Conservation (phyloP, 805 yeast genomes). For the Saturnispora serradocipensis region DNA sequence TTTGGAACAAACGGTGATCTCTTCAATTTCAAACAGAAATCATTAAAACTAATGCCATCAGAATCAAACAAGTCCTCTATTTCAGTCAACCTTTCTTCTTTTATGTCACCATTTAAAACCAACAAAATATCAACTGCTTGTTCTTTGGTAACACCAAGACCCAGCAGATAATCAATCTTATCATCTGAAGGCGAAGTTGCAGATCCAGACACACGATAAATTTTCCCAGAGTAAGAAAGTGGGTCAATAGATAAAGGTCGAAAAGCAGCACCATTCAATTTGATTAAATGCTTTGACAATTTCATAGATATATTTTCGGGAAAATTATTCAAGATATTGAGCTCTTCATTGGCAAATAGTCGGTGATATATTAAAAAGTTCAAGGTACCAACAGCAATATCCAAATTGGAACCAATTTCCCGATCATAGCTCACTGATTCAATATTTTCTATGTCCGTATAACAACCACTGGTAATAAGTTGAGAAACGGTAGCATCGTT, state of each 20-base stretch:
- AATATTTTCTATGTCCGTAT: slow-evolving; percentile 25
- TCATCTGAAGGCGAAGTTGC: slow-evolving; percentile 34
- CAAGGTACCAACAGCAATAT: slow-evolving; percentile 33
- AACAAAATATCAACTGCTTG: slow-evolving; percentile 24
- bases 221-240: slow-evolving; percentile 28
- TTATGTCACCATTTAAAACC: slow-evolving; percentile 16
- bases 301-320: slow-evolving; percentile 26
- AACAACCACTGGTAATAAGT: slow-evolving; percentile 20
- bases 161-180: slow-evolving; percentile 26
- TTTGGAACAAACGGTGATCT: slow-evolving; percentile 16
- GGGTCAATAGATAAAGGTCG: slow-evolving; percentile 27
- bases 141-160: slow-evolving; percentile 25
- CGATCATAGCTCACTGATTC: slow-evolving; percentile 26
- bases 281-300: slow-evolving; percentile 38
- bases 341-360: slow-evolving; percentile 24
- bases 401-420: slow-evolving; percentile 21
- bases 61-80: slow-evolving; percentile 27
- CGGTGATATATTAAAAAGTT: slow-evolving; percentile 32
- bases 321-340: slow-evolving; percentile 14
- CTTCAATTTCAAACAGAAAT: slow-evolving; percentile 6
- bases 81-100: slow-evolving; percentile 11
- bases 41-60: slow-evolving; percentile 15
- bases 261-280: slow-evolving; percentile 35
- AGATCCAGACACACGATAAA: slow-evolving; percentile 30
- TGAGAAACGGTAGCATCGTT: slow-evolving; percentile 23